A percentile compares a stretch with the other conserved stretches of the same genome.
Evolutionary conservation across 106 monocot species (phyloP).

Genomic region (Hemerocallis citrina): DNA sequence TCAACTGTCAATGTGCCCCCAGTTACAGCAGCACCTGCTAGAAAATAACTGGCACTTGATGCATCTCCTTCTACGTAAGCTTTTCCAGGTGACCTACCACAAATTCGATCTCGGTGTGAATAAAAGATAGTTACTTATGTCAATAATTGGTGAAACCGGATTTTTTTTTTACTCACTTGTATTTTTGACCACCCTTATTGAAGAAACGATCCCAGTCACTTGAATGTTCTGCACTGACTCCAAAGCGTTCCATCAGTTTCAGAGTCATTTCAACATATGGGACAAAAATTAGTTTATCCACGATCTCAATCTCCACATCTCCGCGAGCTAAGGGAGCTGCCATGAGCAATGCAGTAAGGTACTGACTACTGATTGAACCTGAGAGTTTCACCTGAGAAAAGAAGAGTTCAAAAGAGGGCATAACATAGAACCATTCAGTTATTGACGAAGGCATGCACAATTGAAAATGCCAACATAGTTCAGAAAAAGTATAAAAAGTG

Average conservation of each 20-base stretch:
- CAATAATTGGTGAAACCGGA: not conserved
- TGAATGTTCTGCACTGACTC: constrained; percentile 77
- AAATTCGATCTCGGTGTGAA: not conserved
- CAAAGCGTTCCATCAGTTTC: constrained; percentile 96
- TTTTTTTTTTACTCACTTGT: constrained; percentile 49
- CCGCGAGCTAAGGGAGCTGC: constrained; percentile 90
- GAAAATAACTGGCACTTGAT: constrained; percentile 96
- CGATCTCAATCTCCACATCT: constrained; percentile 93
- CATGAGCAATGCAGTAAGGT: constrained; percentile 96
- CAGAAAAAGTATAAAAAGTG: no score
- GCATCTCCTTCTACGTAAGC: constrained; percentile 99
- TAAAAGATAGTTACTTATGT: not conserved
- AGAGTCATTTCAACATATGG: constrained; percentile 99
- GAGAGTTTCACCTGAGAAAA: constrained; percentile 84
- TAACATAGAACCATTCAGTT: not conserved
- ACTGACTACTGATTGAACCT: constrained; percentile 98
- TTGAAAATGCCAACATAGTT: no score
- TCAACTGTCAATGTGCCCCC: constrained; percentile 96
- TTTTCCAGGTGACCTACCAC: constrained; percentile 67
- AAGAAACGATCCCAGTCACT: constrained; percentile 77
- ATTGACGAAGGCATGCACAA: not conserved
- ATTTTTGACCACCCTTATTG: constrained; percentile 83
- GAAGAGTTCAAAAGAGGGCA: not conserved
- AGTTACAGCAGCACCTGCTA: constrained; percentile 93
- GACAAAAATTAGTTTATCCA: constrained; percentile 92